phyloP scores from a whole-genome alignment of 2,329 filamentous ascomycete genomes.

The Scortechinia acanthostroma region DNA sequence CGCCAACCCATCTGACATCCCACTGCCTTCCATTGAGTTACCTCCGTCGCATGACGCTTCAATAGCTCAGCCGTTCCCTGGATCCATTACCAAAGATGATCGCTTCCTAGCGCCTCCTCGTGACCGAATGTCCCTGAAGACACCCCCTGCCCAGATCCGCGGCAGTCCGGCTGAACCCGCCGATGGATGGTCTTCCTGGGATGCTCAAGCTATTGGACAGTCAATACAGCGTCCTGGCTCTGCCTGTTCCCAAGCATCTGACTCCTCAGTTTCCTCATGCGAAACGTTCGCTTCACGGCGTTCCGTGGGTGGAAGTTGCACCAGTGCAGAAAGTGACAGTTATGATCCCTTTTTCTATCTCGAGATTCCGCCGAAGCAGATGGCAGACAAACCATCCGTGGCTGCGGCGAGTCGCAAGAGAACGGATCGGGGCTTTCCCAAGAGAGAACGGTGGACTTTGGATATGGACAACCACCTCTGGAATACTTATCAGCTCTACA shows the following conservation, averaged over 20 bases:
- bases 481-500: conserved; percentile 58
- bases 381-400: neutral
- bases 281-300: conserved; percentile 45
- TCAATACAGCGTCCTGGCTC: conserved; percentile 45
- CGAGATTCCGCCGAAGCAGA: conserved; percentile 13
- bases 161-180: conserved; percentile 14
- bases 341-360: conserved; percentile 44
- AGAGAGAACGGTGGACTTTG: conserved; percentile 36
- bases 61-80: neutral
- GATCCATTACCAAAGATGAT: conserved; percentile 17
- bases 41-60: neutral
- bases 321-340: conserved; percentile 50
- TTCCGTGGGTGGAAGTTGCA: conserved; percentile 51
- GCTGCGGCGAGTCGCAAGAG: too few species aligned
- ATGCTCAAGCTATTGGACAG: conserved; percentile 22
- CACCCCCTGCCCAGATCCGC: conserved; percentile 31
- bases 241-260: conserved; percentile 47
- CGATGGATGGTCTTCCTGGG: neutral
- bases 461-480: conserved; percentile 63
- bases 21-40: neutral
- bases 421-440: neutral
- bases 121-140: conserved; percentile 25
- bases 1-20: neutral
- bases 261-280: conserved; percentile 54
- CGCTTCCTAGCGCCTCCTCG: conserved; percentile 26